phyloP scores from a whole-genome alignment of 768 basidiomycete species.

The Tulasnella sp. region DNA sequence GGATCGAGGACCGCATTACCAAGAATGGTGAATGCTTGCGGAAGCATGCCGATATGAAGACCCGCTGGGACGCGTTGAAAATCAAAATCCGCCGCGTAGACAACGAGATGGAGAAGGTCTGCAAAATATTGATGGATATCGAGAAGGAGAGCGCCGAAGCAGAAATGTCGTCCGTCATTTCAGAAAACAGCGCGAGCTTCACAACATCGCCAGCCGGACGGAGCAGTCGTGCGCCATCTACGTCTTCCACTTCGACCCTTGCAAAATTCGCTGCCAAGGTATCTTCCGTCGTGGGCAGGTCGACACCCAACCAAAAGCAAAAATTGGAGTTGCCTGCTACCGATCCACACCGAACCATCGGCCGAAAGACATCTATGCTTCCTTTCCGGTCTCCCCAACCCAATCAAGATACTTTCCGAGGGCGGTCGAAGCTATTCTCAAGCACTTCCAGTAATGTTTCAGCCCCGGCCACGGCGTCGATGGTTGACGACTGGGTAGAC shows the following conservation, averaged over 20 bases:
- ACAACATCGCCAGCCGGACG: neutral
- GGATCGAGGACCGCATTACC: constrained; percentile 84
- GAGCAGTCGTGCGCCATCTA: constrained; percentile 11
- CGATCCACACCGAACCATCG: constrained; percentile 31
- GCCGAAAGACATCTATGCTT: constrained; percentile 60
- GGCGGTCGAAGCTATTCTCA: neutral
- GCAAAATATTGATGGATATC: constrained; percentile 44
- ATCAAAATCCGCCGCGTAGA: constrained; percentile 78
- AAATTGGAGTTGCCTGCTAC: constrained; percentile 4
- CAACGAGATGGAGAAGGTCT: constrained; percentile 66
- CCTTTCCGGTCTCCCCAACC: constrained; percentile 36
- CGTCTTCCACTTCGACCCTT: constrained; percentile 34
- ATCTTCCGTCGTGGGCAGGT: constrained; percentile 31
- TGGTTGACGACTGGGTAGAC: constrained; percentile 17
- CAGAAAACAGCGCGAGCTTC: constrained; percentile 4
- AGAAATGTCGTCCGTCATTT: constrained; percentile 34
- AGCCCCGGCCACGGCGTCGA: constrained; percentile 32
- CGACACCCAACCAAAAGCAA: constrained; percentile 18
- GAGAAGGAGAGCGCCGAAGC: constrained; percentile 56
- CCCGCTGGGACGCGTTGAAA: constrained; percentile 71
- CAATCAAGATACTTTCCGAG: constrained; percentile 15
- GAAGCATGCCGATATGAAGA: constrained; percentile 79
- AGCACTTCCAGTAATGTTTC: constrained; percentile 13
- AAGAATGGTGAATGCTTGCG: constrained; percentile 94
- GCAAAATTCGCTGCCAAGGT: constrained; percentile 71